phyloP scores from a whole-genome alignment of 1,139 yeast genomes.

The Diutina siamensis region DNA sequence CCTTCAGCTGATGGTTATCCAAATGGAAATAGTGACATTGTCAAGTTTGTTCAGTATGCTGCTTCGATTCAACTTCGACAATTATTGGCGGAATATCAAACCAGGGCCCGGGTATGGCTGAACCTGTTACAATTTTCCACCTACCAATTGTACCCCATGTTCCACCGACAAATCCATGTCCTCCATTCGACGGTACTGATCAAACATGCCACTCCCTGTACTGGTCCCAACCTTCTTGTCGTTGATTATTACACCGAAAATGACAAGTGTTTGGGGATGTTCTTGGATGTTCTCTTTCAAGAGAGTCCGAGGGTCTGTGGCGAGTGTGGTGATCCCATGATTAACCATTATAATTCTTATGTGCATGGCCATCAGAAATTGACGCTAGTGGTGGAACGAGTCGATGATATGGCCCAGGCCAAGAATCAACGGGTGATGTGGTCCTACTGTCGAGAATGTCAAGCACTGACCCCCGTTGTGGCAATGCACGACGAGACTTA shows the following conservation, averaged over 20 bases:
- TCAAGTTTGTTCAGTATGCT: not conserved
- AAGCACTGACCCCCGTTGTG: slow-evolving; percentile 61
- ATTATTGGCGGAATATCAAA: slow-evolving; percentile 16
- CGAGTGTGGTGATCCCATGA: slow-evolving; percentile 65
- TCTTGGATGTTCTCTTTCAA: slow-evolving; percentile 69
- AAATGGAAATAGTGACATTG: not conserved
- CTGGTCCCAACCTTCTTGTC: slow-evolving; percentile 75
- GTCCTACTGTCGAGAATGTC: slow-evolving; percentile 83
- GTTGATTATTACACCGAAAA: slow-evolving; percentile 87
- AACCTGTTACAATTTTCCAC: slow-evolving; percentile 27
- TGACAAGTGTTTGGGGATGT: slow-evolving; percentile 83
- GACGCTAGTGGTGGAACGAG: slow-evolving; percentile 59
- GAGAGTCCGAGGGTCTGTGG: slow-evolving; percentile 58
- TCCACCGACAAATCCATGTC: slow-evolving; percentile 68
- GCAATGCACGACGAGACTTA: slow-evolving; percentile 88
- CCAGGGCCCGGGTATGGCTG: slow-evolving; percentile 29
- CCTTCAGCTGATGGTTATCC: not conserved
- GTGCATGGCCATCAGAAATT: slow-evolving; percentile 83
- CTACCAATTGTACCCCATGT: slow-evolving; percentile 34
- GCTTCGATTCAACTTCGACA: not conserved
- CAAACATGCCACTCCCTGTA: slow-evolving; percentile 82
- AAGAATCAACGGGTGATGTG: slow-evolving; percentile 59
- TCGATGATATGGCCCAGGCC: slow-evolving; percentile 14
- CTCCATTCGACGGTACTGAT: slow-evolving; percentile 75
- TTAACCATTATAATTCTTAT: slow-evolving; percentile 76